A percentile compares a stretch with the other conserved stretches of the same genome.
These are phyloP conservation scores for Candida taoyuanica DNA, from an alignment of 805 yeast species.

Conservation along the genomic window DNA sequence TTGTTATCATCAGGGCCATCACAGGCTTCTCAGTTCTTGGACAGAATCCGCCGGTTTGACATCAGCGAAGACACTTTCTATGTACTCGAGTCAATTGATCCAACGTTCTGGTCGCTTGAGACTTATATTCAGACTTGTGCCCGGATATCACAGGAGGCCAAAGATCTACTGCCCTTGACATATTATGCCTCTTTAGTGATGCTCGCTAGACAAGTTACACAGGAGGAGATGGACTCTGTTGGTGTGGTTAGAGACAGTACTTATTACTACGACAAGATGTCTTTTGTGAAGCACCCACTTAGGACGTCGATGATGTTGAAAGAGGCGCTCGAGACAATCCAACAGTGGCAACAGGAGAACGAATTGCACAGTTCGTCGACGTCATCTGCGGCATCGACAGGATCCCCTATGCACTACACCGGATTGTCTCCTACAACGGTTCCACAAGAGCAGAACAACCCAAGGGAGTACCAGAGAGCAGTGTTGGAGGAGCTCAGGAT, in stretches of 20 bases:
- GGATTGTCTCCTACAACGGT: too few relatives aligned
- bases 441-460: too few relatives aligned
- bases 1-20: too few relatives aligned
- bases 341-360: slow-evolving; percentile 1
- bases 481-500: slow-evolving; percentile 4
- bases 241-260: neutral
- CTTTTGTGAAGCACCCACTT: slow-evolving; percentile 4
- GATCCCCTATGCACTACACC: too few relatives aligned
- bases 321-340: slow-evolving; percentile 3
- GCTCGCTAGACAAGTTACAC: neutral
- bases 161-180: slow-evolving; percentile 5
- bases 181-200: slow-evolving; percentile 8
- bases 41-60: slow-evolving; percentile 1
- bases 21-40: neutral
- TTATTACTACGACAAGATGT: slow-evolving; percentile 10
- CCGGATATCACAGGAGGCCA: slow-evolving; percentile 1
- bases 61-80: slow-evolving; percentile 4
- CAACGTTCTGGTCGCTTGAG: slow-evolving; percentile 14
- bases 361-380: neutral
- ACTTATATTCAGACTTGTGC: slow-evolving; percentile 8
- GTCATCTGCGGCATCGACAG: neutral
- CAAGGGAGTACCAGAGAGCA: slow-evolving; percentile 1
- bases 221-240: neutral
- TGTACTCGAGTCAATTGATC: slow-evolving; percentile 11
- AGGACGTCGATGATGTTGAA: slow-evolving; percentile 4